These are phyloP conservation scores for Microdochium paspali DNA, from an alignment of 2,329 filamentous ascomycete species.

Conservation along the genomic window DNA sequence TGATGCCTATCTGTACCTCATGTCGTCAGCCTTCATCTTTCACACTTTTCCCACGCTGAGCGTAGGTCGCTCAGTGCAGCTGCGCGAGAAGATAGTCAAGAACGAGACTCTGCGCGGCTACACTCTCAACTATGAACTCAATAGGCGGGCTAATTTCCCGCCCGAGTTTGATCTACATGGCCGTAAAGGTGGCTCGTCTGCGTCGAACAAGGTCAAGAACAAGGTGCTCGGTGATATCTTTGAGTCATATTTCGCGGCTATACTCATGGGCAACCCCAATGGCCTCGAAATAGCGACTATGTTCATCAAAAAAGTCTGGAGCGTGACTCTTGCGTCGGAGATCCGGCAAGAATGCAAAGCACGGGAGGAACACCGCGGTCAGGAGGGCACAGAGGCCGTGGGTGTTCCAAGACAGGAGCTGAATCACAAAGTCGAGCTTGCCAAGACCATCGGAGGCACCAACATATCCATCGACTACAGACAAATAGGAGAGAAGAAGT, in stretches of 20 bases:
- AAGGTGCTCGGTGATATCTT: conserved; percentile 84
- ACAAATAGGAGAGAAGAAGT: conserved; percentile 42
- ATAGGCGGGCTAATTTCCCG: conserved; percentile 51
- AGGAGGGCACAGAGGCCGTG: conserved; percentile 4
- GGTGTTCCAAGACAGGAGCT: conserved; percentile 10
- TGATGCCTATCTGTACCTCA: conserved; percentile 74
- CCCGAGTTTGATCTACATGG: conserved; percentile 27
- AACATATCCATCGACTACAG: conserved; percentile 53
- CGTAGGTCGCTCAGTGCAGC: conserved; percentile 61
- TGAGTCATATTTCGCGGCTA: conserved; percentile 78
- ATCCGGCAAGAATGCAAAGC: conserved; percentile 30
- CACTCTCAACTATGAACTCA: conserved; percentile 60
- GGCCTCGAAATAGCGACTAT: conserved; percentile 52
- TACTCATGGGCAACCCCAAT: conserved; percentile 57
- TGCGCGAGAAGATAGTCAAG: conserved; percentile 71
- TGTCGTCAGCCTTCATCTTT: conserved; percentile 68
- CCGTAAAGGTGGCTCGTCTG: conserved; percentile 24
- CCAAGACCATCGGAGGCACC: conserved; percentile 40
- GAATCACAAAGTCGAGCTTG: conserved; percentile 43
- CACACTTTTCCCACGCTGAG: conserved; percentile 56
- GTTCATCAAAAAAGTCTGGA: conserved; percentile 74
- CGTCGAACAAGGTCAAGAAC: conserved; percentile 41
- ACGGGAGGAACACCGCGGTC: conserved; percentile 6
- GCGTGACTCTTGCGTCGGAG: conserved; percentile 47
- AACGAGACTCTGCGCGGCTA: conserved; percentile 70